Conservation (phyloP, 495 filamentous ascomycete genomes). For the Xylaria nigripes region DNA sequence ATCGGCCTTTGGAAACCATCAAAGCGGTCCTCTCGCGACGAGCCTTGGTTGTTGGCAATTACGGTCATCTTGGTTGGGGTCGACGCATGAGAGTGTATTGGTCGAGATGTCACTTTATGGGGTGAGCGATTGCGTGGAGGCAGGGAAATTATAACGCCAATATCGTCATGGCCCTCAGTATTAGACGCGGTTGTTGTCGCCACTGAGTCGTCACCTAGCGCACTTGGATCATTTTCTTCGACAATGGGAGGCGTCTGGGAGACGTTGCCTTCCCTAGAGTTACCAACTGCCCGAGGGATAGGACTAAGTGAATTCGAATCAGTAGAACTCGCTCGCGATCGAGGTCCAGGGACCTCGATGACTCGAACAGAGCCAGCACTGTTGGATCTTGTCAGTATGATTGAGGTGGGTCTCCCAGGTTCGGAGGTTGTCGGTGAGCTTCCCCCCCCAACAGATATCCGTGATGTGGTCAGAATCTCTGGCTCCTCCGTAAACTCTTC, state of each 20-base stretch:
- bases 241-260: slow-evolving; percentile 33
- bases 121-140: slow-evolving; percentile 20
- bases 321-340: slow-evolving; percentile 37
- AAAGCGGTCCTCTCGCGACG: slow-evolving; percentile 24
- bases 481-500: slow-evolving; percentile 44
- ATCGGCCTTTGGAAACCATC: slow-evolving; percentile 5
- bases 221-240: slow-evolving; percentile 25
- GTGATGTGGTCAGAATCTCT: slow-evolving; percentile 46
- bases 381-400: slow-evolving; percentile 36
- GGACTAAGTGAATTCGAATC: slow-evolving; percentile 33
- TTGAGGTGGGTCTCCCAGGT: slow-evolving; percentile 28
- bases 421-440: slow-evolving; percentile 35
- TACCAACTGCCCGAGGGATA: slow-evolving; percentile 15
- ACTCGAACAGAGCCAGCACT: slow-evolving; percentile 46
- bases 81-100: slow-evolving; percentile 14
- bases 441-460: slow-evolving; percentile 45
- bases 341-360: slow-evolving; percentile 45
- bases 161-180: slow-evolving; percentile 12
- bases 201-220: not conserved
- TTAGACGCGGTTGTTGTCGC: slow-evolving; percentile 9
- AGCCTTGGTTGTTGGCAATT: slow-evolving; percentile 18
- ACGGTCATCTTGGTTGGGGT: slow-evolving; percentile 30
- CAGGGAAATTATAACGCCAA: slow-evolving; percentile 3
- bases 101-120: slow-evolving; percentile 13
- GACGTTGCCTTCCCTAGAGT: slow-evolving; percentile 29